These are phyloP conservation scores for Metschnikowia chrysomelidarum DNA, from an alignment of 805 yeast genomes.

Conservation along the genomic window DNA sequence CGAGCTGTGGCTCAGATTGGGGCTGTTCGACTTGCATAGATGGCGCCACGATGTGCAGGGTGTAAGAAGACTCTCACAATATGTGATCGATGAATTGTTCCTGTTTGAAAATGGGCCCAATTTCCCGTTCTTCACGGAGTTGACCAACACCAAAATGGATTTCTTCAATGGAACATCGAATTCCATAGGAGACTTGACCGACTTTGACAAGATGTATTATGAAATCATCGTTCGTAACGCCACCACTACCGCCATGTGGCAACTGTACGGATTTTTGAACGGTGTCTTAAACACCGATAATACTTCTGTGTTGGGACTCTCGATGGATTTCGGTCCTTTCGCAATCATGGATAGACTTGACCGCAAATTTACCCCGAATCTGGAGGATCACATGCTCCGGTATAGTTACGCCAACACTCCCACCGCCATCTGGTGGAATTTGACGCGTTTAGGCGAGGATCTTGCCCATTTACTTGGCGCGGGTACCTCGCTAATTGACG, in stretches of 20 bases:
- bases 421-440: slow-evolving; percentile 88
- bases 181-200: slow-evolving; percentile 42
- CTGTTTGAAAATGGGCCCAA: slow-evolving; percentile 26
- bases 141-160: slow-evolving; percentile 21
- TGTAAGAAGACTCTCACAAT: slow-evolving; percentile 63
- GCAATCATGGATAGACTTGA: slow-evolving; percentile 84
- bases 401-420: slow-evolving; percentile 87
- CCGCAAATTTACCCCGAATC: slow-evolving; percentile 83
- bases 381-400: slow-evolving; percentile 70
- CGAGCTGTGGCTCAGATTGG: slow-evolving; percentile 82
- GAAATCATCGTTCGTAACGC: slow-evolving; percentile 78
- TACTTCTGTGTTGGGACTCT: slow-evolving; percentile 82
- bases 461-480: slow-evolving; percentile 80
- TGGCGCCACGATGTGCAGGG: slow-evolving; percentile 69
- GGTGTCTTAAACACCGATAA: slow-evolving; percentile 96
- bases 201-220: slow-evolving; percentile 68
- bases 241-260: slow-evolving; percentile 76
- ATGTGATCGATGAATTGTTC: slow-evolving; percentile 66
- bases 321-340: slow-evolving; percentile 95
- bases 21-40: slow-evolving; percentile 81
- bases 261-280: slow-evolving; percentile 86
- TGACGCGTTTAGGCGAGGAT: slow-evolving; percentile 79
- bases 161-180: slow-evolving; percentile 19
- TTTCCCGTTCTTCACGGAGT: slow-evolving; percentile 28
- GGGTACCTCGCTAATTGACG: slow-evolving; percentile 50